Percentiles rank a stretch among this genome's conserved stretches.
Conservation (phyloP, 2,329 filamentous ascomycete genomes). For the Sphaerostilbella broomeana region DNA sequence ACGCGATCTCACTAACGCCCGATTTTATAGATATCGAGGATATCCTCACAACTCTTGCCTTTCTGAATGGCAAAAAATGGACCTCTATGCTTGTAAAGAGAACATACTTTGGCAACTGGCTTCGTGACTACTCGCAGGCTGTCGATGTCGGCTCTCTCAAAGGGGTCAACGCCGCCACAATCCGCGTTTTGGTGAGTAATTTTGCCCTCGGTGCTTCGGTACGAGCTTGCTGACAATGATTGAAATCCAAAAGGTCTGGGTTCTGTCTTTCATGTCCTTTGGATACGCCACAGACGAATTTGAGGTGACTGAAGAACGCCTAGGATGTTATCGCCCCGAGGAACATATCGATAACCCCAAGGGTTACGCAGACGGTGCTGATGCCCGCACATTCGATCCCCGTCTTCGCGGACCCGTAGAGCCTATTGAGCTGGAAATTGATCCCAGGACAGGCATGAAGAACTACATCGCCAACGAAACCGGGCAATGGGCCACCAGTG, state of each 20-base stretch:
- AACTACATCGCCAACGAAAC: conserved; percentile 95
- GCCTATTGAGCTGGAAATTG: conserved; percentile 64
- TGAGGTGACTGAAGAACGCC: conserved; percentile 71
- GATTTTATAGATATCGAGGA: conserved; percentile 62
- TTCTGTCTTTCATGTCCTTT: conserved; percentile 73
- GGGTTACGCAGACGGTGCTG: conserved; percentile 77
- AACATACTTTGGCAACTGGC: conserved; percentile 82
- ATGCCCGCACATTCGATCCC: conserved; percentile 75
- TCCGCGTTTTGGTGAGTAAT: conserved; percentile 57
- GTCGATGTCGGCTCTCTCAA: conserved; percentile 76
- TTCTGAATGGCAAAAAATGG: conserved; percentile 79
- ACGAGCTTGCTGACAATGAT: conserved; percentile 7
- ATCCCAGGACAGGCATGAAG: conserved; percentile 85
- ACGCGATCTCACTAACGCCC: background rate
- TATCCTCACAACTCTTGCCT: conserved; percentile 69
- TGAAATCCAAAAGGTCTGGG: conserved; percentile 54
- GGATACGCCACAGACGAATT: conserved; percentile 84
- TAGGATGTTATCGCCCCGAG: conserved; percentile 76
- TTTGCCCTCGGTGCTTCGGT: no score
- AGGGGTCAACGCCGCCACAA: conserved; percentile 69
- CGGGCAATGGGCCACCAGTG: conserved; percentile 82
- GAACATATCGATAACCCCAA: conserved; percentile 71
- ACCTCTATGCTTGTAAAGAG: conserved; percentile 70
- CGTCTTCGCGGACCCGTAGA: conserved; percentile 76
- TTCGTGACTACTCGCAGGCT: conserved; percentile 78